A percentile compares a stretch with the other conserved stretches of the same genome.
Evolutionary conservation across 805 yeast genomes (phyloP).

Genomic region (Candida stauntonica): DNA sequence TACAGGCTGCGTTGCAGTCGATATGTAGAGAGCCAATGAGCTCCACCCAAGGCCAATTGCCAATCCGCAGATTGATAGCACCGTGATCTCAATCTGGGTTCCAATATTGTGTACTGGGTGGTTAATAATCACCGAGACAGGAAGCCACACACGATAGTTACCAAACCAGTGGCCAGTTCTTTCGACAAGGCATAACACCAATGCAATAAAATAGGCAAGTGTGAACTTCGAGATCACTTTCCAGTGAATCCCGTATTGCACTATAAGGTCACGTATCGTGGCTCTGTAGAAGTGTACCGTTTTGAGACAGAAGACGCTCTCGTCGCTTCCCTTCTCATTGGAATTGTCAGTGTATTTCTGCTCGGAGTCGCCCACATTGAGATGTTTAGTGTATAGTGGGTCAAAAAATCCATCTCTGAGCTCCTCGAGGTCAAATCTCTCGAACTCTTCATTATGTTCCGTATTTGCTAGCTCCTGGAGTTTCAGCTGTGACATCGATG

Average conservation of each 20-base stretch:
- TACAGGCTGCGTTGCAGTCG: conserved; percentile 37
- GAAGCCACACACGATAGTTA: conserved; percentile 35
- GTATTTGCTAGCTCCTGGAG: conserved; percentile 26
- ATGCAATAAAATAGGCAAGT: conserved; percentile 37
- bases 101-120: conserved; percentile 47
- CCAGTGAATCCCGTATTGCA: conserved; percentile 14
- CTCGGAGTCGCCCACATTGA: conserved; percentile 7
- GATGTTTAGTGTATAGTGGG: conserved; percentile 36
- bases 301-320: neutral
- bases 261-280: neutral
- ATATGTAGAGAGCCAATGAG: conserved; percentile 37
- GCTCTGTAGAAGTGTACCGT: neutral
- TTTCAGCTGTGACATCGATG: conserved; percentile 34
- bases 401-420: conserved; percentile 47
- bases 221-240: conserved; percentile 16
- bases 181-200: conserved; percentile 35
- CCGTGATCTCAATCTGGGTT: conserved; percentile 42
- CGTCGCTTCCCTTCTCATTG: neutral
- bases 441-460: conserved; percentile 23
- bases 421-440: conserved; percentile 39
- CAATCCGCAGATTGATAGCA: conserved; percentile 36
- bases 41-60: conserved; percentile 43
- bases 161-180: conserved; percentile 42
- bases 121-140: conserved; percentile 38
- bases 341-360: neutral